phyloP scores from a whole-genome alignment of 257 asterid species.

The Echites panduratus region DNA sequence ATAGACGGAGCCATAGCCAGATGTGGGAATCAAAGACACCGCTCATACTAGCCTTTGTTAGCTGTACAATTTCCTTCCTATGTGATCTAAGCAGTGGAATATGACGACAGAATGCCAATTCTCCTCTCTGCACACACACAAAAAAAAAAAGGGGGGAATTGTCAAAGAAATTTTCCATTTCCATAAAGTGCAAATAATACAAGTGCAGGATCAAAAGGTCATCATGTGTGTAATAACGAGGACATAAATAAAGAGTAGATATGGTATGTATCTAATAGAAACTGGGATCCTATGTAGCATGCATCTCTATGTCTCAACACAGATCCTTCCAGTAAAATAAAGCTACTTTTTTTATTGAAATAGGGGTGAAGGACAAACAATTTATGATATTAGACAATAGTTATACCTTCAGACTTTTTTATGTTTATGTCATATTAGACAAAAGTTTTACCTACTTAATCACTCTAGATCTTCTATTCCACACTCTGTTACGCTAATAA shows the following conservation, averaged over 20 bases:
- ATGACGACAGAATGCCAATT: slow-evolving; percentile 48
- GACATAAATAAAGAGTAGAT: neutral
- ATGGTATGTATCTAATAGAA: neutral
- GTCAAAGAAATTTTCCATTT: neutral
- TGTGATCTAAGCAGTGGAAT: slow-evolving; percentile 26
- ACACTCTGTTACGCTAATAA: too few species aligned
- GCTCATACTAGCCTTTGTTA: slow-evolving; percentile 52
- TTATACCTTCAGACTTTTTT: neutral
- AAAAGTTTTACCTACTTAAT: neutral
- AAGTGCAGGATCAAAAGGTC: neutral
- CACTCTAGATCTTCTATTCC: too few species aligned
- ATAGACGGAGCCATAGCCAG: slow-evolving; percentile 28
- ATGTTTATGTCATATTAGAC: neutral
- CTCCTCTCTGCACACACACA: slow-evolving; percentile 74
- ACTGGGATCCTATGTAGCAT: neutral
- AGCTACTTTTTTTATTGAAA: too few species aligned
- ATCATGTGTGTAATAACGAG: neutral
- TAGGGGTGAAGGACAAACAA: too few species aligned
- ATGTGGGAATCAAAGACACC: slow-evolving; percentile 13
- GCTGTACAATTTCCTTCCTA: slow-evolving; percentile 53
- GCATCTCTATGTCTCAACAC: neutral
- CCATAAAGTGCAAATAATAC: neutral
- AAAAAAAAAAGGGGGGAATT: neutral
- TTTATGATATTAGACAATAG: too few species aligned
- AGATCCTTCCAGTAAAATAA: neutral